A percentile compares a stretch with the other conserved stretches of the same genome.
These are phyloP conservation scores for Brasenia schreberi DNA, from an alignment of 164 flowering plant genomes.

Conservation along the genomic window DNA sequence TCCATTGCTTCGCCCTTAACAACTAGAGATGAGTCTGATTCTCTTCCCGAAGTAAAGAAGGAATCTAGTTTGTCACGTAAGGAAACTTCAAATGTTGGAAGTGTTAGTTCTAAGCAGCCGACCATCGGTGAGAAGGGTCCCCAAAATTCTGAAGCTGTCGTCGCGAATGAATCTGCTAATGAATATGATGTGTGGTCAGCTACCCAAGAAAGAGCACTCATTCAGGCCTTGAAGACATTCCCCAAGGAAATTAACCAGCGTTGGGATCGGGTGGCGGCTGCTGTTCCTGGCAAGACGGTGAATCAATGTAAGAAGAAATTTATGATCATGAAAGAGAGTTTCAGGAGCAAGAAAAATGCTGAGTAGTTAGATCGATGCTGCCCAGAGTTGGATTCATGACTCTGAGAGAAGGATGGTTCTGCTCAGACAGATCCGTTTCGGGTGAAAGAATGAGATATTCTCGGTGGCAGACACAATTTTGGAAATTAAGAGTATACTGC, in stretches of 20 bases:
- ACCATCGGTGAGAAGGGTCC: slow-evolving; percentile 8
- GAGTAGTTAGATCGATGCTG: slow-evolving; percentile 4
- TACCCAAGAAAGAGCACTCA: slow-evolving; percentile 38
- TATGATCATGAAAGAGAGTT: slow-evolving; percentile 55
- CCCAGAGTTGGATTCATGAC: not conserved
- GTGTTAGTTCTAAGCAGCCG: slow-evolving; percentile 11
- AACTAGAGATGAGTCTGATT: slow-evolving; percentile 51
- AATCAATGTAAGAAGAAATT: slow-evolving; percentile 68
- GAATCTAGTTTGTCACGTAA: slow-evolving; percentile 5
- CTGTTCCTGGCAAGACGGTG: slow-evolving; percentile 83
- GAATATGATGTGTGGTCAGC: slow-evolving; percentile 79
- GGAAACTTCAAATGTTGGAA: slow-evolving; percentile 17
- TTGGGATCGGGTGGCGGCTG: slow-evolving; percentile 84
- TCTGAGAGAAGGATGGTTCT: not conserved
- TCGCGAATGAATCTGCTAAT: slow-evolving; percentile 24
- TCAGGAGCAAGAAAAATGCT: slow-evolving; percentile 60
- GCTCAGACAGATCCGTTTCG: not conserved
- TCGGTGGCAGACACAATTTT: not conserved
- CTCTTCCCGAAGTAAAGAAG: slow-evolving; percentile 6
- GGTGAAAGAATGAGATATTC: not conserved
- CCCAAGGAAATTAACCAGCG: slow-evolving; percentile 43
- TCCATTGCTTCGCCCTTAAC: slow-evolving; percentile 71
- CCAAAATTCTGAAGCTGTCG: not conserved
- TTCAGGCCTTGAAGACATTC: slow-evolving; percentile 45
- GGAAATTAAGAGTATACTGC: not conserved